Base-by-base conservation (phyloP, 23 red algal genomes). In the Gracilaria domingensis region DNA sequence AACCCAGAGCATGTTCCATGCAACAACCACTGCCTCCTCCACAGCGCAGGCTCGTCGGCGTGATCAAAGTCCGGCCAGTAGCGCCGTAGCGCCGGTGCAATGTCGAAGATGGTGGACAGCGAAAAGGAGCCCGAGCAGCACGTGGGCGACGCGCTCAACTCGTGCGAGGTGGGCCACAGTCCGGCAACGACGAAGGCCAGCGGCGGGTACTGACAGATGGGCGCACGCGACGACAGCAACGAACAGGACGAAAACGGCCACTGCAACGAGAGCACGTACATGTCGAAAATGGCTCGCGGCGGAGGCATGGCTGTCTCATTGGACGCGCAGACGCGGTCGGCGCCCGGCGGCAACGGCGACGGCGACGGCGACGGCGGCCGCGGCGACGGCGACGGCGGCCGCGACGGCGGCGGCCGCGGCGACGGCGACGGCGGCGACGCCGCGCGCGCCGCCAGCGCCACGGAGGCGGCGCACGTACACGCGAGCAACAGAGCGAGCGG, bases 191-290 rank as follows among this genome's bases (percentile, higher is more conserved):
- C 66, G 76, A 91, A 91, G 18, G 88, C 42, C 25, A 65, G 49
- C 44, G 88, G 88, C 26, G 88, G 88, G 39, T 40, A 50, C 24
- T 66, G 74, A 8, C 87, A 90, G 26, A 53, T 64, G 18, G 59
- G 54, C 32, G 56, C 44, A 24, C 21, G 35, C 59, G 55, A 25
- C 38, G 57, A n/a, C 28, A 30, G 47, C 32, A 21, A 14, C 18
- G 49, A 58, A 32, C 88, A 91, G n/a, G 50, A 39, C 13, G 88
- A 70, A 57, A 81, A 91, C 16, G 88, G 88, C 88, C 88, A 91
- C 36, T 82, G 76, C 39, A 91, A 33, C 56, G 88, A 62, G 58
- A 91, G 77, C 13, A 91, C 88, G 59, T 89, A 89, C 30, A 89
- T 45, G 12, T 66, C 67, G 67, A 89, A 89, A 18, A 59, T 48